Evolutionary conservation across 2,329 filamentous ascomycete genomes (phyloP), one percentile per base, ranked within the genome.

Genomic region (Fusarium tjaetaba): DNA sequence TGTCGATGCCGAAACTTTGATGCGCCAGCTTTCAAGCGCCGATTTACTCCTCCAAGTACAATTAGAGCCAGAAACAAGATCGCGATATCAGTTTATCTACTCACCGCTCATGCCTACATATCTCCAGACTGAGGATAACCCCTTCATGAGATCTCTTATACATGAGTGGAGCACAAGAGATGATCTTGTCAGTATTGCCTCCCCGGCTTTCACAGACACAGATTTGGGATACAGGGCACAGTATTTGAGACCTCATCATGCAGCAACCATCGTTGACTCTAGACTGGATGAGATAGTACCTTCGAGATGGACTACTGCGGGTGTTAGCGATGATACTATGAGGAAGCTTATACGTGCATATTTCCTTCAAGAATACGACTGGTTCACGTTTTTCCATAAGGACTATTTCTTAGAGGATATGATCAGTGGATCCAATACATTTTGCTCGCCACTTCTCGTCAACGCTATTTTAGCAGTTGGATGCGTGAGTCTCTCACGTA

Each of bases 331-430:
- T 14, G 14, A 24, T 7, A 42, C 13, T 0, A 71, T 71, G 67
- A 59, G 39, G 11, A 34, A 38, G 2, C 18, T 71, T 1, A 43
- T 71, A 3, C 28, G 46, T 0, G 20, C 34, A 1, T 71, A 71
- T 18, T 57, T 71, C 4, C 57, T 71, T 4, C 52, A 71, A 16
- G 67, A 67, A n/a, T 61, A 71, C 2, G 51, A 52, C 15, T 67
- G 43, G 39, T 71, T 71, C 11, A 59, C 62, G 0, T 62, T 63
- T 16, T 71, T 71, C 3, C 53, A 71, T 2, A 71, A 67, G 20
- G 68, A 67, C 18, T 30, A 42, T 4, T 71, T 71, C 42, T 26
- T 71, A 3, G 67, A 67, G 7, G 69, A 71, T 26, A 71, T 71
- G 69, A 2, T 60, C 6, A 41, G 13, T 22, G 57, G 53, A 1